Base-by-base conservation (phyloP, 345 rosid species). In the Hibiscus mutabilis region DNA sequence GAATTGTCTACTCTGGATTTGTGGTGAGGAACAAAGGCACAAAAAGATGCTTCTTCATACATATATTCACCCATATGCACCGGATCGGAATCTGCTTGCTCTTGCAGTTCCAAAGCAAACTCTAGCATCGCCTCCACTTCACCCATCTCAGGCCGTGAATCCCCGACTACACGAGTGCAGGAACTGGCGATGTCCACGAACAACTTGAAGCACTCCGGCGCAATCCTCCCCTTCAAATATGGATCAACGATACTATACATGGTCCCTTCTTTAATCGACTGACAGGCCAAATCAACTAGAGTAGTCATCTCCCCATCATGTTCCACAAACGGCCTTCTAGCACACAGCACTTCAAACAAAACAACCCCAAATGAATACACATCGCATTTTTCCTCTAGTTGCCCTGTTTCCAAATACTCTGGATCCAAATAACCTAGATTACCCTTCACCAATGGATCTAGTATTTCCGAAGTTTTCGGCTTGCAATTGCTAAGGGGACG, bases 301-400 rank as follows among this genome's bases (percentile, higher is more conserved):
- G 7, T 37, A 6, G 42, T 11, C 42, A 37, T 6, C 7, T 9
- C 1, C 42, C 7, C 42, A 46, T 46, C 42, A 37, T n/a, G 27
- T 25, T 25, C 27, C 27, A 25, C 42, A 7, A 37, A 0, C 69
- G n/a, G 16, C 0, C 21, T 69, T 65, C 73, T 59, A 16, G 70
- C 85, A 12, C 62, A 75, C 40, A 82, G 22, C 49, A 82, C 80
- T 64, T 82, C 85, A 5, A 71, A 63, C 6, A 82, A 56, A 52
- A 79, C 77, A 11, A 79, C 80, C 2, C 85, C 85, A 44, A 82
- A 79, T 1, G 82, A 74, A 44, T 60, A 82, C 10, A 78, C 79
- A 24, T 81, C 82, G 8, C 76, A 78, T 66, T 75, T 78, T 24
- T 76, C 80, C 1, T 74, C 73, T 37, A 76, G 69, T 44, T 70